A percentile compares a stretch with the other conserved stretches of the same genome.
These are phyloP conservation scores for Macrophomina pseudophaseolina DNA, from an alignment of 2,329 filamentous ascomycete genomes.

Conservation along the genomic window DNA sequence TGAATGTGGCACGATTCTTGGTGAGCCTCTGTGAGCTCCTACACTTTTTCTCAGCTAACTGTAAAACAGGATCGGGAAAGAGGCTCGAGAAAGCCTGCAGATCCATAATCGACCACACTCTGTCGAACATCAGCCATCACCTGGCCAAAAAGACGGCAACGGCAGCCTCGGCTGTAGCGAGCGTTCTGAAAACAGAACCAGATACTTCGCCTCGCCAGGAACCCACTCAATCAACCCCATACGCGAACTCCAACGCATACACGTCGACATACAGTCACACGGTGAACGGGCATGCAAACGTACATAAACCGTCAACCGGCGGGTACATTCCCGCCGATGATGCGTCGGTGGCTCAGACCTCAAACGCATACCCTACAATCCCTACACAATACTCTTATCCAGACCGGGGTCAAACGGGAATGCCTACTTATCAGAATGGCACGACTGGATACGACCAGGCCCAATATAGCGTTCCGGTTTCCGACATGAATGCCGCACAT, in stretches of 20 bases:
- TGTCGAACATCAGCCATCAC: conserved; percentile 54
- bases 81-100: conserved; percentile 56
- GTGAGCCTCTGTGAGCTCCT: conserved; percentile 51
- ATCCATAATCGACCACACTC: conserved; percentile 54
- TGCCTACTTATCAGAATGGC: conserved; percentile 33
- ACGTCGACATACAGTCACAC: conserved; percentile 5
- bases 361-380: conserved; percentile 34
- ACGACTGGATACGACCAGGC: conserved; percentile 37
- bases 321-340: conserved; percentile 21
- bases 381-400: conserved; percentile 36
- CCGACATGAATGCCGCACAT: conserved; percentile 37
- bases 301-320: conserved; percentile 5
- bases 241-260: conserved; percentile 20
- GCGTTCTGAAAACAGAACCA: conserved; percentile 33
- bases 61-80: conserved; percentile 50
- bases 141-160: conserved; percentile 50
- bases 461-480: conserved; percentile 32
- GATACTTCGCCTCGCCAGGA: conserved; percentile 28
- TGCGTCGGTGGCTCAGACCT: conserved; percentile 27
- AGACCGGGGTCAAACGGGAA: conserved; percentile 33
- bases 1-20: conserved; percentile 69
- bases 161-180: conserved; percentile 47
- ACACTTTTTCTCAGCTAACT: conserved; percentile 1
- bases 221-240: conserved; percentile 31
- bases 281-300: background rate